Evolutionary conservation across 768 basidiomycete genomes (phyloP), one percentile per base, ranked within the genome.

Genomic region (Exsudoporus frostii): DNA sequence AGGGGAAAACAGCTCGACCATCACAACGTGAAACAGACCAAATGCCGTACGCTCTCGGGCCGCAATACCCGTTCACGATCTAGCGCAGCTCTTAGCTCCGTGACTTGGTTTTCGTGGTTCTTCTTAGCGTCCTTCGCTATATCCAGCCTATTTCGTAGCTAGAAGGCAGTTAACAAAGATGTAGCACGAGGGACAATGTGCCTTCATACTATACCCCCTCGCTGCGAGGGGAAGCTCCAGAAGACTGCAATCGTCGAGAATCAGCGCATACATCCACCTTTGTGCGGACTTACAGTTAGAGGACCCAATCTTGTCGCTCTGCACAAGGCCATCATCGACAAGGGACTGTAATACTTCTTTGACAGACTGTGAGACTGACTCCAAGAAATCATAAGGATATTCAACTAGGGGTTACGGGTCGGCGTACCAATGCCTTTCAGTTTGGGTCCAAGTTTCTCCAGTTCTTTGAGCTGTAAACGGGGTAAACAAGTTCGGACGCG

Each of bases 211-310:
- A 85, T 77, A 8, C 86, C 82, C 5, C 93, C 92, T 42, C 83
- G 81, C 53, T 94, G 90, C 1, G 91, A 93, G 15, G 93, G 93
- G 67, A 97, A 96, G 63, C 90, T 90, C 94, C 94, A 97, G 69
- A 91, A 96, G 72, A 95, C 93, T 95, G 20, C 32, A 32, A 19
- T 15, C 19, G 2, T 42, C 43, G 39, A 57, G 53, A 42, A 48
- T 51, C 39, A 50, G 50, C 65, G 68, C 57, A 69, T 64, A 61
- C 51, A 64, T 45, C 17, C 54, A 50, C 41, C 52, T 45, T 27
- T 7, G 1, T 54, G 41, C 9, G 17, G 19, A 71, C 86, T 61
- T 66, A 92, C 94, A 97, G 66, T 96, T 97, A 4, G 91, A 92
- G 9, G 93, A 89, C 30, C 94, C 94, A 51, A 96, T 94, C 73